Evolutionary conservation across 768 basidiomycete genomes (phyloP).

Genomic region (Boletellus emodensis): DNA sequence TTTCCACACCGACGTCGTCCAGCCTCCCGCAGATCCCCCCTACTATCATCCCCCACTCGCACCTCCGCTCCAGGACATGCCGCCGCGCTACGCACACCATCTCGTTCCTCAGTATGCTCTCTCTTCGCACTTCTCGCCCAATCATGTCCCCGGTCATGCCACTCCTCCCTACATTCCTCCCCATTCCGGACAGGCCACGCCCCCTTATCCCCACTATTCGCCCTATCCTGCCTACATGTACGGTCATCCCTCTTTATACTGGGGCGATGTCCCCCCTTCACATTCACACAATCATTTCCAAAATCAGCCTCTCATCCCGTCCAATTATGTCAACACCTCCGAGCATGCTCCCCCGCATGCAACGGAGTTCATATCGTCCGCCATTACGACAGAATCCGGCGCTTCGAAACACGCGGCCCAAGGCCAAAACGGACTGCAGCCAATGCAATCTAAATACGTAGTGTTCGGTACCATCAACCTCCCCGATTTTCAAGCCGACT

Average conservation of each 20-base stretch:
- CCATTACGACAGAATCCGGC: slow-evolving; percentile 11
- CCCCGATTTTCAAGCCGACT: slow-evolving; percentile 18
- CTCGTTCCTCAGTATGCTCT: slow-evolving; percentile 16
- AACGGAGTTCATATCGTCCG: slow-evolving; percentile 12
- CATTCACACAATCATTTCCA: slow-evolving; percentile 17
- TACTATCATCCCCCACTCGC: slow-evolving; percentile 17
- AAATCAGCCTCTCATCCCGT: slow-evolving; percentile 10
- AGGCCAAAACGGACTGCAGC: slow-evolving; percentile 6
- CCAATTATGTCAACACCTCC: slow-evolving; percentile 9
- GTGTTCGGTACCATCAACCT: slow-evolving; percentile 51
- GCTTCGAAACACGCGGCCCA: slow-evolving; percentile 3
- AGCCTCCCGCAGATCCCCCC: slow-evolving; percentile 8
- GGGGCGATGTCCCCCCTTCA: slow-evolving; percentile 28
- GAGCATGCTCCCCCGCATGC: slow-evolving; percentile 10
- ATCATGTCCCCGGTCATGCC: slow-evolving; percentile 21
- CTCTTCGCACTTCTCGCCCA: slow-evolving; percentile 11
- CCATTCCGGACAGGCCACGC: slow-evolving; percentile 28
- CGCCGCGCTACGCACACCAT: slow-evolving; percentile 14
- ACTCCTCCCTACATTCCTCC: slow-evolving; percentile 24
- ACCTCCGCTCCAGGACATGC: slow-evolving; percentile 24
- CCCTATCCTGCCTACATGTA: slow-evolving; percentile 34
- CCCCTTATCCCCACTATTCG: slow-evolving; percentile 35
- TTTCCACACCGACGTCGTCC: slow-evolving; percentile 10
- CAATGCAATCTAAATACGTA: slow-evolving; percentile 29
- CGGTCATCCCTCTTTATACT: slow-evolving; percentile 37